Evolutionary conservation across 139 green algal species (phyloP).

Genomic region (Volvox reticuliferus): DNA sequence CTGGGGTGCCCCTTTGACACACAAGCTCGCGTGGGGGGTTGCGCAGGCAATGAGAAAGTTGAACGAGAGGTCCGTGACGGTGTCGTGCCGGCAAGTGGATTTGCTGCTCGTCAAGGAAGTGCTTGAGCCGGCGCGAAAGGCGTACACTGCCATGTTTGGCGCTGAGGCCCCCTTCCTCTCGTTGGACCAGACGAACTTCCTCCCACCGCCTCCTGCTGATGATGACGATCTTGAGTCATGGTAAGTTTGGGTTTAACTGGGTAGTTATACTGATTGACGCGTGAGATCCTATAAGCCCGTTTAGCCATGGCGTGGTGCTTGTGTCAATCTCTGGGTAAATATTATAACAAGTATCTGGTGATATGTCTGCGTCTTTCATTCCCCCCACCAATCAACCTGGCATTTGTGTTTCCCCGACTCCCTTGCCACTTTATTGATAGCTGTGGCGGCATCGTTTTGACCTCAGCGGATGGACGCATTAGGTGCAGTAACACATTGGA

Average conservation of each 20-base stretch:
- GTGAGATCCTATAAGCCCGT: no score
- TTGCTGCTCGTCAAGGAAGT: conserved; percentile 72
- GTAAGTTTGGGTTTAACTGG: conserved; percentile 55
- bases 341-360: no score
- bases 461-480: conserved; percentile 88
- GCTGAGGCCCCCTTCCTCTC: conserved; percentile 67
- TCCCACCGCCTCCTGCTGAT: conserved; percentile 76
- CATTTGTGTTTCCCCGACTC: no score
- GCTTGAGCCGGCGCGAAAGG: conserved; percentile 68
- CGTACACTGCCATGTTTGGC: conserved; percentile 66
- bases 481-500: conserved; percentile 97
- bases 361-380: no score
- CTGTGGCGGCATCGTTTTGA: conserved; percentile 92
- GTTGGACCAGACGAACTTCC: conserved; percentile 79
- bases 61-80: conserved; percentile 70
- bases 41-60: conserved; percentile 85
- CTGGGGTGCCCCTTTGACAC: no score
- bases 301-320: no score
- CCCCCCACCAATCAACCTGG: no score
- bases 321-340: no score
- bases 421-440: conserved; percentile 53
- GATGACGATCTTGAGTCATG: conserved; percentile 72
- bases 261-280: no score
- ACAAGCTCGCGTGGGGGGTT: no score
- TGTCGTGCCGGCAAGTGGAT: conserved; percentile 86